Evolutionary conservation across 257 asterid genomes (phyloP).

Genomic region (Nicotiana paniculata): DNA sequence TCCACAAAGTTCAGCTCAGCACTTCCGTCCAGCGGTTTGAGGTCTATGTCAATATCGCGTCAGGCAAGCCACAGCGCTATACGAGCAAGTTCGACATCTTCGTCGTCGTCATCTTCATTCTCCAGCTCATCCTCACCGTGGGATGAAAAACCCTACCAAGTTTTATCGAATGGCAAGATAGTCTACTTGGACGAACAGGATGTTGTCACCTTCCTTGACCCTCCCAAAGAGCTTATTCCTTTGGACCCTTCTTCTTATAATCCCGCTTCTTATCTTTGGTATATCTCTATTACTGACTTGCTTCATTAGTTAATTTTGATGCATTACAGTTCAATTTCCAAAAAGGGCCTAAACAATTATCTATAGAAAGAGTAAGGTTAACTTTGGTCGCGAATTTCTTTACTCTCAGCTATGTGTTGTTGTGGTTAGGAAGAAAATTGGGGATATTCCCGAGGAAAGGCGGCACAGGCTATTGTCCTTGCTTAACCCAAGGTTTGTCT

Average conservation of each 20-base stretch:
- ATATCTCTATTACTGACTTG: background rate
- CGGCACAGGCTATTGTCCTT: constrained; percentile 52
- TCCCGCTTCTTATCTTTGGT: constrained; percentile 88
- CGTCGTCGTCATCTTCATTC: background rate
- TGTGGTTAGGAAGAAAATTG: constrained; percentile 73
- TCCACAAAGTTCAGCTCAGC: background rate
- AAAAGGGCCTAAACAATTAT: too few relatives aligned
- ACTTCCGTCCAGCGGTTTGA: background rate
- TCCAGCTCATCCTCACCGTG: constrained; percentile 21
- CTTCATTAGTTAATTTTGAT: background rate
- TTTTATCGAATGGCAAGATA: constrained; percentile 24
- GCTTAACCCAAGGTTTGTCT: constrained; percentile 53
- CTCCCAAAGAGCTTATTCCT: constrained; percentile 69
- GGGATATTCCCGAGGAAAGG: constrained; percentile 76
- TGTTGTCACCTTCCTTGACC: constrained; percentile 69
- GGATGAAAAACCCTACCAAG: constrained; percentile 44
- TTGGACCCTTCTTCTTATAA: constrained; percentile 72
- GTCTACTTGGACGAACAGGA: constrained; percentile 58
- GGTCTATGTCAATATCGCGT: background rate
- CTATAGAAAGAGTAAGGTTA: background rate
- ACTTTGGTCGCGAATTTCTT: background rate
- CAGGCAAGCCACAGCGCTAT: background rate
- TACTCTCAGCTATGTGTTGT: background rate
- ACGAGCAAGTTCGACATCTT: background rate
- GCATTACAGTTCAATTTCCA: too few relatives aligned